Evolutionary conservation across 1,139 yeast genomes (phyloP).

Genomic region (Geotrichum carabidarum): DNA sequence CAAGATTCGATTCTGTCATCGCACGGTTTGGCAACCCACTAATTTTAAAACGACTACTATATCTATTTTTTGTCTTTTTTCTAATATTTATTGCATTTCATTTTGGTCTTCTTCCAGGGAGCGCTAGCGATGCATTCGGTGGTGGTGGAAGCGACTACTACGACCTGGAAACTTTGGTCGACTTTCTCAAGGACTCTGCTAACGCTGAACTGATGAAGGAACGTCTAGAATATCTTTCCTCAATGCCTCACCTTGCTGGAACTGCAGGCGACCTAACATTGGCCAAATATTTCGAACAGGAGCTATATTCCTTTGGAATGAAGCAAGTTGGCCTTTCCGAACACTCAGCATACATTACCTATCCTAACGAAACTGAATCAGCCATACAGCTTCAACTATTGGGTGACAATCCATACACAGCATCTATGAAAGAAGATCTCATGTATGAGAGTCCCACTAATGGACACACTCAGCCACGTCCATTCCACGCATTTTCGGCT

Average conservation of each 20-base stretch:
- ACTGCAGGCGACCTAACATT: conserved; percentile 75
- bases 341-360: conserved; percentile 55
- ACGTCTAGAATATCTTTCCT: conserved; percentile 67
- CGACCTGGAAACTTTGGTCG: conserved; percentile 50
- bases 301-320: conserved; percentile 55
- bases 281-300: conserved; percentile 57
- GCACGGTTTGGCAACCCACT: conserved; percentile 77
- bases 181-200: conserved; percentile 48
- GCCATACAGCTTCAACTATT: conserved; percentile 27
- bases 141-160: conserved; percentile 51
- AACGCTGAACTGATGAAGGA: conserved; percentile 59
- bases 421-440: conserved; percentile 26
- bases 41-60: conserved; percentile 69
- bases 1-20: conserved; percentile 52
- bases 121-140: conserved; percentile 38
- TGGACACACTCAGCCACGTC: conserved; percentile 27
- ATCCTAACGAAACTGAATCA: conserved; percentile 40
- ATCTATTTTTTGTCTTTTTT: conserved; percentile 57
- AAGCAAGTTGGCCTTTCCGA: conserved; percentile 46
- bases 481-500: conserved; percentile 68
- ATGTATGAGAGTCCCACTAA: conserved; percentile 23
- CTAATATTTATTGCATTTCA: conserved; percentile 55
- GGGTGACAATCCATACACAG: conserved; percentile 26
- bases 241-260: conserved; percentile 85
- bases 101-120: conserved; percentile 45